Base-by-base conservation (phyloP, 2,329 filamentous ascomycete genomes). In the Tolypocladium sp. region DNA sequence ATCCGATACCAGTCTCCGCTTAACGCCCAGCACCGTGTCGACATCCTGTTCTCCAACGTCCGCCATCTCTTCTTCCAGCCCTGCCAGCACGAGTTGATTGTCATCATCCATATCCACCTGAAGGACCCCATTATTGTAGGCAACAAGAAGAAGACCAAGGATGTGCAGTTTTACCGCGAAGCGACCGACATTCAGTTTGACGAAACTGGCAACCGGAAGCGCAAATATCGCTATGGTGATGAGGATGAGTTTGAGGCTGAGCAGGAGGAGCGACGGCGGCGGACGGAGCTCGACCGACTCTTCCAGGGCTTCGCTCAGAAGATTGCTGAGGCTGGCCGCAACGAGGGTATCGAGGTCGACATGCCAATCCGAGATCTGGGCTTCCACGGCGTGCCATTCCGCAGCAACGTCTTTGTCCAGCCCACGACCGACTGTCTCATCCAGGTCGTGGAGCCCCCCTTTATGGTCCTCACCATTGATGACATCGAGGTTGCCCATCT, bases 11-110 rank as follows among this genome's bases (percentile, higher is more conserved):
- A 93, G 77, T 90, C 91, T 57, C 85, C 90, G 57, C 78, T 95
- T 63, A 87, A 89, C 72, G 86, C 86, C 27, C 88, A 91, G 65
- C 89, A 94, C 66, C 85, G 88, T 67, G 91, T 99, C 55, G 94
- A 99, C 68, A 87, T 99, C 57, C 83, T 99, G 1, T 99, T 99
- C 80, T 95, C 91, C 77, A 99, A 99, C 76, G 91, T 99, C 72
- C 95, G 96, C 74, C 94, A 99, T 71, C 82, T 99, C 3, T 99
- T 99, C 81, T 99, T 99, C 81, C 94, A 99, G 74, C 94, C 95
- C 35, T 97, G 92, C 69, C 89, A 92, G 67, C 91, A 96, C 69
- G 94, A 99, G 73, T 79, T 99, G 68, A 96, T 99, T 65, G 95
- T 99, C 65, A 91, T 99, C 67, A 97, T 99, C 66, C 94, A 99